Conservation (phyloP, 208 protist species). For the Lotmaria passim region DNA sequence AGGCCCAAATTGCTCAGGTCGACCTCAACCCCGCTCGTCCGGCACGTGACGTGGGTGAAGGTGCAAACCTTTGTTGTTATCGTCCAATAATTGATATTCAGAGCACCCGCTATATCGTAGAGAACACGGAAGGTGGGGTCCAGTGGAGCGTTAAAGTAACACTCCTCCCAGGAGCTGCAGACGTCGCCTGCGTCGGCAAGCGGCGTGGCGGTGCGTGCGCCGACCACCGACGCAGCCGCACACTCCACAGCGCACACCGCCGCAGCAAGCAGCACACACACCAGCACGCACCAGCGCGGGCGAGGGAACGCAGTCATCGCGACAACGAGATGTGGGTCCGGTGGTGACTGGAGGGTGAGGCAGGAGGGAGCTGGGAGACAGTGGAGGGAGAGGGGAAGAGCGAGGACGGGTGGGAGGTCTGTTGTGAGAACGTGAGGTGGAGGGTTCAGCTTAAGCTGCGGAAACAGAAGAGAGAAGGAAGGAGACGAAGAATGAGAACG, state of each 20-base stretch:
- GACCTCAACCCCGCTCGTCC: background rate
- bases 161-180: background rate
- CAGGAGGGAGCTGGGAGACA: background rate
- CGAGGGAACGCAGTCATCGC: background rate
- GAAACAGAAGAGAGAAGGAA: too few species aligned
- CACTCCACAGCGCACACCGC: conserved; percentile 1
- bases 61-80: background rate
- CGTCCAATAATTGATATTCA: background rate
- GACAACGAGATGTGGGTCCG: background rate
- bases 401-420: too few species aligned
- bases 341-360: background rate
- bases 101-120: background rate
- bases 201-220: background rate
- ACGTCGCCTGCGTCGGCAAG: background rate
- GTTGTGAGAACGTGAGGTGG: too few species aligned
- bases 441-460: too few species aligned
- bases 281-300: background rate
- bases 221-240: background rate
- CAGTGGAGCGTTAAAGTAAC: background rate
- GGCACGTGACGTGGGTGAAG: background rate
- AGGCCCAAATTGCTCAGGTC: background rate
- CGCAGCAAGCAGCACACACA: conserved; percentile 4
- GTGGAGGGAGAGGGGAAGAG: background rate
- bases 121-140: background rate
- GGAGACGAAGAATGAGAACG: too few species aligned